Evolutionary conservation across 495 filamentous ascomycete species (phyloP).

Genomic region (Trichoderma gamsii): DNA sequence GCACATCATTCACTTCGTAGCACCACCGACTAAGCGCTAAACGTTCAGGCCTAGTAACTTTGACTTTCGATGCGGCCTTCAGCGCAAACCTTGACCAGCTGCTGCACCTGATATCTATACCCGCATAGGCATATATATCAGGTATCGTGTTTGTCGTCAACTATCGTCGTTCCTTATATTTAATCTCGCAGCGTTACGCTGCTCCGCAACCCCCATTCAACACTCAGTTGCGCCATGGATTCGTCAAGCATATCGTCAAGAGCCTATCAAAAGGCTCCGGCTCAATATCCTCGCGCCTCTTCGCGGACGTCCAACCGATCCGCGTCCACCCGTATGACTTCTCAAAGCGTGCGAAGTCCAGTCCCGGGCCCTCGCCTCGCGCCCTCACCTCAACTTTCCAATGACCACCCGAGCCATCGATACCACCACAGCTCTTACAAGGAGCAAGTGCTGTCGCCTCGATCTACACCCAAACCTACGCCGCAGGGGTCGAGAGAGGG

Average conservation of each 20-base stretch:
- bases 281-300: slow-evolving; percentile 31
- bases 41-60: neutral
- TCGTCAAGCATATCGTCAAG: neutral
- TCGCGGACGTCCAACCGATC: slow-evolving; percentile 40
- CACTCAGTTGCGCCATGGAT: neutral
- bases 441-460: slow-evolving; percentile 17
- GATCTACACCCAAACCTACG: slow-evolving; percentile 22
- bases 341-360: slow-evolving; percentile 28
- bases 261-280: slow-evolving; percentile 19
- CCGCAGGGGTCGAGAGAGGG: slow-evolving; percentile 31
- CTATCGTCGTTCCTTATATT: too few relatives aligned
- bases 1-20: neutral
- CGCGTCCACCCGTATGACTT: slow-evolving; percentile 34
- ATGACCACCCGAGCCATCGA: slow-evolving; percentile 25
- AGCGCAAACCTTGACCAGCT: slow-evolving; percentile 1
- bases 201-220: too few relatives aligned
- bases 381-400: slow-evolving; percentile 21
- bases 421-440: slow-evolving; percentile 25
- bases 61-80: neutral
- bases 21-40: slow-evolving; percentile 3
- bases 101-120: neutral
- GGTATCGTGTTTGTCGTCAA: neutral
- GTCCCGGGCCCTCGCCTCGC: slow-evolving; percentile 28
- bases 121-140: neutral
- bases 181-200: too few relatives aligned